Conservation (phyloP, 805 yeast species). For the Candida suzukii region DNA sequence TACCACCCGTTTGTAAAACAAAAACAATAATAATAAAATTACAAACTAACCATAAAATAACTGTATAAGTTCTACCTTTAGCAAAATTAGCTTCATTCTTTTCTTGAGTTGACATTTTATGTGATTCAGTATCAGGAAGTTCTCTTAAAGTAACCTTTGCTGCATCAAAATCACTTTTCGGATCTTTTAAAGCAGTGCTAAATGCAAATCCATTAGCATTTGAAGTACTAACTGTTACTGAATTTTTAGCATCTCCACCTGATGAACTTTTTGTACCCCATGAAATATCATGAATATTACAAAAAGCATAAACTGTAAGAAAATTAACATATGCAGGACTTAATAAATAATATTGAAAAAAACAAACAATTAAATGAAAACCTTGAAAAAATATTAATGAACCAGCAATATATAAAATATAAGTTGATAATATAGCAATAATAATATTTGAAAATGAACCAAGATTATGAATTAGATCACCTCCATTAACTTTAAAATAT, state of each 20-base stretch:
- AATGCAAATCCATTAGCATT: slow-evolving; percentile 13
- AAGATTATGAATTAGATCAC: background rate
- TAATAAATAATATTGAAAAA: slow-evolving; percentile 70
- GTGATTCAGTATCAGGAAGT: no score
- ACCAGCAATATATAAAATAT: slow-evolving; percentile 66
- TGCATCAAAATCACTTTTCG: slow-evolving; percentile 22
- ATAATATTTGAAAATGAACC: slow-evolving; percentile 73
- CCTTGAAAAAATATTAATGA: slow-evolving; percentile 81
- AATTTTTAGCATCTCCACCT: slow-evolving; percentile 54
- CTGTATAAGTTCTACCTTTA: slow-evolving; percentile 79
- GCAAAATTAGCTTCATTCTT: slow-evolving; percentile 74
- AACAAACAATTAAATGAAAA: slow-evolving; percentile 83
- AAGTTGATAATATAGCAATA: slow-evolving; percentile 77
- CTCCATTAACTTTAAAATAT: slow-evolving; percentile 44
- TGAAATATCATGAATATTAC: slow-evolving; percentile 90
- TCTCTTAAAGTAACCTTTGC: no score
- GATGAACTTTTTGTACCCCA: slow-evolving; percentile 95
- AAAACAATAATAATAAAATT: slow-evolving; percentile 74
- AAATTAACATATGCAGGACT: slow-evolving; percentile 89
- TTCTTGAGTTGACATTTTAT: slow-evolving; percentile 23
- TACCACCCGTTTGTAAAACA: slow-evolving; percentile 79
- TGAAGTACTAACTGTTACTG: slow-evolving; percentile 26
- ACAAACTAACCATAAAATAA: slow-evolving; percentile 77
- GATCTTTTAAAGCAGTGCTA: slow-evolving; percentile 24
- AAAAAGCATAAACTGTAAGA: slow-evolving; percentile 85